These are phyloP conservation scores for Stropharia rugosoannulata DNA, from an alignment of 768 basidiomycete genomes.

Conservation along the genomic window DNA sequence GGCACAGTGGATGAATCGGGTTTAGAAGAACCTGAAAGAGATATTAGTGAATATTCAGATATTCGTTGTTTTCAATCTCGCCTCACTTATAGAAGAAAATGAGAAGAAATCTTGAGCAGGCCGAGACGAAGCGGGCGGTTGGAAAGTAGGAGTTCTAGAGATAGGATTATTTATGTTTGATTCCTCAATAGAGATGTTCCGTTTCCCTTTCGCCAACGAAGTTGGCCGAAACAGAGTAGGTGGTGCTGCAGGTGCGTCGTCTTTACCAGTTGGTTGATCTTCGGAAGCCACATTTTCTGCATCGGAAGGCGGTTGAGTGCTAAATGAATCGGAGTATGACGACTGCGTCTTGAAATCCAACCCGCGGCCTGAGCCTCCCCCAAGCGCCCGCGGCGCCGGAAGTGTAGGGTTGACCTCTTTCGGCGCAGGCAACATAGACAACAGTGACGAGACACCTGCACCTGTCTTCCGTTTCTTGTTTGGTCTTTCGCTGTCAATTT, in stretches of 20 bases:
- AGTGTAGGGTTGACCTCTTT: conserved; percentile 49
- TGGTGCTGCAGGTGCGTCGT: conserved; percentile 15
- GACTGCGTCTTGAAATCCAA: conserved; percentile 52
- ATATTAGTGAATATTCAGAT: neutral
- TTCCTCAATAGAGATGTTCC: conserved; percentile 57
- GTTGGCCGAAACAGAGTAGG: conserved; percentile 57
- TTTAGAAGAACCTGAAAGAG: neutral
- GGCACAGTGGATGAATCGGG: neutral
- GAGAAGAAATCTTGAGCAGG: conserved; percentile 62
- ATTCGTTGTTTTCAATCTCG: neutral
- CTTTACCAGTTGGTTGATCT: conserved; percentile 10
- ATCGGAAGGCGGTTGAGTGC: conserved; percentile 11
- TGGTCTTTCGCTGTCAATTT: conserved; percentile 5
- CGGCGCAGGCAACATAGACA: conserved; percentile 77
- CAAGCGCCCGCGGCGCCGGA: conserved; percentile 56
- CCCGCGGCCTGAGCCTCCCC: conserved; percentile 59
- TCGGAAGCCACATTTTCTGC: conserved; percentile 21
- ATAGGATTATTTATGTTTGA: conserved; percentile 11
- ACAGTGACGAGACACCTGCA: conserved; percentile 60
- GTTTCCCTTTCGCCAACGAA: conserved; percentile 56
- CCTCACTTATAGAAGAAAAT: conserved; percentile 50
- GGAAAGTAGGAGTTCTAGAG: conserved; percentile 4
- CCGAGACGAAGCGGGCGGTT: conserved; percentile 12
- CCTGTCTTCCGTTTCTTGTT: conserved; percentile 39
- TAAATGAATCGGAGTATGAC: neutral